Conservation (phyloP, 2,329 filamentous ascomycete genomes). For the Mollisia scopiformis region DNA sequence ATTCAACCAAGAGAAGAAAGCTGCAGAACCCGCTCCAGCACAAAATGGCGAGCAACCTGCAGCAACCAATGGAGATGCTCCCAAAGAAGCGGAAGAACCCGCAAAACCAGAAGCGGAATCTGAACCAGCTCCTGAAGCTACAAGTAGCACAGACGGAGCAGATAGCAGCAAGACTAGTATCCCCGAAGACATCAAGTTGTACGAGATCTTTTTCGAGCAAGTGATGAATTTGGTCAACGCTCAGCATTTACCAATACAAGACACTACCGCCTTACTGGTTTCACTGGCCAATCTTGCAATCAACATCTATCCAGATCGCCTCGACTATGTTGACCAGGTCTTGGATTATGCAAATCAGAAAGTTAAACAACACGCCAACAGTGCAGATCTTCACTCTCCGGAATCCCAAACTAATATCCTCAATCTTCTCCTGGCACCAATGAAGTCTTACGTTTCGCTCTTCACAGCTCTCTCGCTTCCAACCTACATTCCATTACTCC, state of each 20-base stretch:
- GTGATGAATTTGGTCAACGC: slow-evolving; percentile 92
- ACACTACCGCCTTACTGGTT: slow-evolving; percentile 91
- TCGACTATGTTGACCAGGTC: slow-evolving; percentile 96
- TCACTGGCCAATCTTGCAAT: slow-evolving; percentile 91
- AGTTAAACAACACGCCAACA: slow-evolving; percentile 86
- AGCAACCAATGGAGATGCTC: slow-evolving; percentile 40
- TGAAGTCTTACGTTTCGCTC: slow-evolving; percentile 87
- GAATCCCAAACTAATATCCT: slow-evolving; percentile 88
- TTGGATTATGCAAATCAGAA: slow-evolving; percentile 86
- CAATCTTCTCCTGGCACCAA: slow-evolving; percentile 84
- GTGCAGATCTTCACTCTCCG: slow-evolving; percentile 89
- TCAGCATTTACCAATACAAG: slow-evolving; percentile 88
- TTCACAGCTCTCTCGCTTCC: slow-evolving; percentile 96
- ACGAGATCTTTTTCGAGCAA: slow-evolving; percentile 97
- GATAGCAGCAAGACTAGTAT: slow-evolving; percentile 51
- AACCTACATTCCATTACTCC: slow-evolving; percentile 86
- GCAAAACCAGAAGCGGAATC: slow-evolving; percentile 50
- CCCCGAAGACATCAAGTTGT: slow-evolving; percentile 81
- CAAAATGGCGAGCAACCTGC: slow-evolving; percentile 35
- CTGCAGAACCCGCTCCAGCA: slow-evolving; percentile 27
- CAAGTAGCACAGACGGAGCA: slow-evolving; percentile 42
- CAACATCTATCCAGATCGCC: slow-evolving; percentile 89
- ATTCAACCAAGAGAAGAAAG: slow-evolving; percentile 59
- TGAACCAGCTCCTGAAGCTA: slow-evolving; percentile 26
- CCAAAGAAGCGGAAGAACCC: slow-evolving; percentile 31